phyloP scores from a whole-genome alignment of 805 yeast species.

The Sugiyamaella smithiae region DNA sequence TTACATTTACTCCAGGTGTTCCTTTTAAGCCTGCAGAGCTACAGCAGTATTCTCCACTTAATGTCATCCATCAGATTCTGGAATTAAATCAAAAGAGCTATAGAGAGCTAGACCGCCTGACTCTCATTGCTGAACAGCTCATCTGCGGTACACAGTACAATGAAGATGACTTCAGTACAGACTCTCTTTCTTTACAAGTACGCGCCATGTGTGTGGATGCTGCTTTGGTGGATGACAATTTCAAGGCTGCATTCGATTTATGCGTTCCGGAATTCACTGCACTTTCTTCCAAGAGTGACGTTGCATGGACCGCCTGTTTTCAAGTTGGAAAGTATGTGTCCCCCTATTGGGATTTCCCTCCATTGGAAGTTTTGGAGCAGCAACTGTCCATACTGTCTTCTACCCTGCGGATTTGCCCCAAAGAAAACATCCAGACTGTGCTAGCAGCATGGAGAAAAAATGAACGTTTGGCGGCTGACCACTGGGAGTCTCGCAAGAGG shows the following conservation, averaged over 20 bases:
- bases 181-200: constrained; percentile 16
- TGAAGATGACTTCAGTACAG: constrained; percentile 9
- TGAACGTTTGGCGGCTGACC: constrained; percentile 21
- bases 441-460: constrained; percentile 55
- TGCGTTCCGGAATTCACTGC: constrained; percentile 26
- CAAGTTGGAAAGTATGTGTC: constrained; percentile 64
- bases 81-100: constrained; percentile 34
- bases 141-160: constrained; percentile 9
- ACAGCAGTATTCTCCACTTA: constrained; percentile 24
- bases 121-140: constrained; percentile 18
- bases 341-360: constrained; percentile 44
- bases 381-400: constrained; percentile 57
- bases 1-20: constrained; percentile 29
- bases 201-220: constrained; percentile 57
- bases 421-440: constrained; percentile 53
- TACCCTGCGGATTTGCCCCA: constrained; percentile 51
- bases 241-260: constrained; percentile 51
- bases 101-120: constrained; percentile 27
- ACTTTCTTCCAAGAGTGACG: constrained; percentile 16
- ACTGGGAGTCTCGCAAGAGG: too few species aligned
- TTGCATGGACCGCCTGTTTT: constrained; percentile 66
- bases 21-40: constrained; percentile 31
- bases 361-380: constrained; percentile 39
- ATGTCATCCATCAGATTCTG: constrained; percentile 30
- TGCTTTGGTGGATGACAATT: constrained; percentile 61